Percentiles rank a stretch among this genome's conserved stretches.
phyloP scores from a whole-genome alignment of 345 rosid genomes.

The Aquilaria malaccensis region DNA sequence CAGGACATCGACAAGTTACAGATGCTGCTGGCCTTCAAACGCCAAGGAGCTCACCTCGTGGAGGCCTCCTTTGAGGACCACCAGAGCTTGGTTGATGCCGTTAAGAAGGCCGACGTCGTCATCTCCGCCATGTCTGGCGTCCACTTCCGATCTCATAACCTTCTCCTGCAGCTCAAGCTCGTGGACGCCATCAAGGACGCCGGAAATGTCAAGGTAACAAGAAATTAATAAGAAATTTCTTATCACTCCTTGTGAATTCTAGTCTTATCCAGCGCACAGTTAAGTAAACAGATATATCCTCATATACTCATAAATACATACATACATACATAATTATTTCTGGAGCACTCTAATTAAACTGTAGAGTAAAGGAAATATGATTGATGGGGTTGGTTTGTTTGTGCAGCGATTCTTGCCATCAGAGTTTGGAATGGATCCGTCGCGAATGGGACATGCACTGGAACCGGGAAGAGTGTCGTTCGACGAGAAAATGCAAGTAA shows the following conservation, averaged over 20 bases:
- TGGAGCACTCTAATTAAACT: too few species aligned
- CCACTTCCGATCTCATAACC: slow-evolving; percentile 47
- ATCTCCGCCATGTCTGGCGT: slow-evolving; percentile 63
- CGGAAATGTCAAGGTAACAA: slow-evolving; percentile 49
- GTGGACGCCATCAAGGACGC: slow-evolving; percentile 67
- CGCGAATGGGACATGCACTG: slow-evolving; percentile 56
- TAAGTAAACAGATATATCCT: too few species aligned
- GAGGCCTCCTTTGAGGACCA: slow-evolving; percentile 44
- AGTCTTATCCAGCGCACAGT: too few species aligned
- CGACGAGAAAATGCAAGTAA: slow-evolving; percentile 70
- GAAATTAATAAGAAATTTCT: too few species aligned
- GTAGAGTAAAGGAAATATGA: too few species aligned
- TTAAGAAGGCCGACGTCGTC: slow-evolving; percentile 49
- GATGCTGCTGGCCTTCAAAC: slow-evolving; percentile 39
- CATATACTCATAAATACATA: too few species aligned
- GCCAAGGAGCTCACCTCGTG: slow-evolving; percentile 40
- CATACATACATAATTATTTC: too few species aligned
- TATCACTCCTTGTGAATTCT: too few species aligned
- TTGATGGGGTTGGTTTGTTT: too few species aligned
- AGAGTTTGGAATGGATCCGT: slow-evolving; percentile 79
- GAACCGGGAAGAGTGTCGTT: slow-evolving; percentile 66
- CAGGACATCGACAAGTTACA: slow-evolving; percentile 54
- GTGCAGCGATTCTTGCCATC: slow-evolving; percentile 67
- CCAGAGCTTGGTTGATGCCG: slow-evolving; percentile 40
- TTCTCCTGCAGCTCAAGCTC: slow-evolving; percentile 48